Evolutionary conservation across 2,329 filamentous ascomycete species (phyloP).

Genomic region (Endothia cerciana): DNA sequence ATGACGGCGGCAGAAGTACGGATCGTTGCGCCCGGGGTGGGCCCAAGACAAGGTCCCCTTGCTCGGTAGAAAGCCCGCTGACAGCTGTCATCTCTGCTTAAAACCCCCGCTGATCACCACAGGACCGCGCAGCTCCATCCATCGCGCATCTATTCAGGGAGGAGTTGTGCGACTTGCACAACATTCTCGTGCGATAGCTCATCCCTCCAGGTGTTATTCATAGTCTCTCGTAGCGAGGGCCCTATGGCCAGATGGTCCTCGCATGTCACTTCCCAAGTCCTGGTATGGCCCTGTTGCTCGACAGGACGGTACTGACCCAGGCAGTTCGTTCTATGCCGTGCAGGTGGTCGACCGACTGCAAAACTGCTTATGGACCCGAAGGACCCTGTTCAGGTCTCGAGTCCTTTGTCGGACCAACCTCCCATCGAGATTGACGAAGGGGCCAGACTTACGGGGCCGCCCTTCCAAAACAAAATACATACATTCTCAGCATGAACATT

Average conservation of each 20-base stretch:
- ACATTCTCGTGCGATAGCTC: background rate
- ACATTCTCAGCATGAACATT: background rate
- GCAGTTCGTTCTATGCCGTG: background rate
- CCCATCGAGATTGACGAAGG: constrained; percentile 3
- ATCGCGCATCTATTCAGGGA: background rate
- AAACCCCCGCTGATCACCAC: constrained; percentile 11
- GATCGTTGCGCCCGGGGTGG: constrained; percentile 9
- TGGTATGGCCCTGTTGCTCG: background rate
- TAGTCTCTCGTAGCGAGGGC: background rate
- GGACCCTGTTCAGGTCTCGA: background rate
- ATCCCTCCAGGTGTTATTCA: background rate
- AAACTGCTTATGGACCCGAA: background rate
- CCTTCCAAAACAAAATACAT: background rate
- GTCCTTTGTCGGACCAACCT: background rate
- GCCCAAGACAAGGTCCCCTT: constrained; percentile 10
- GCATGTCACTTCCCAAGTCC: background rate
- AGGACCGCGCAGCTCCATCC: background rate
- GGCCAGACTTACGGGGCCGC: background rate
- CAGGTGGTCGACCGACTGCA: background rate
- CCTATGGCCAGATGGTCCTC: background rate
- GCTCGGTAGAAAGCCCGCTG: constrained; percentile 23
- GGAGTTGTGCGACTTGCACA: constrained; percentile 16
- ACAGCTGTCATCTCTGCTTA: constrained; percentile 27
- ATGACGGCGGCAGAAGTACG: background rate
- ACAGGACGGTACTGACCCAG: background rate